Evolutionary conservation across 306 rosid genomes (phyloP), one percentile per base, ranked within the genome.

Genomic region (Hippophae tibetana): DNA sequence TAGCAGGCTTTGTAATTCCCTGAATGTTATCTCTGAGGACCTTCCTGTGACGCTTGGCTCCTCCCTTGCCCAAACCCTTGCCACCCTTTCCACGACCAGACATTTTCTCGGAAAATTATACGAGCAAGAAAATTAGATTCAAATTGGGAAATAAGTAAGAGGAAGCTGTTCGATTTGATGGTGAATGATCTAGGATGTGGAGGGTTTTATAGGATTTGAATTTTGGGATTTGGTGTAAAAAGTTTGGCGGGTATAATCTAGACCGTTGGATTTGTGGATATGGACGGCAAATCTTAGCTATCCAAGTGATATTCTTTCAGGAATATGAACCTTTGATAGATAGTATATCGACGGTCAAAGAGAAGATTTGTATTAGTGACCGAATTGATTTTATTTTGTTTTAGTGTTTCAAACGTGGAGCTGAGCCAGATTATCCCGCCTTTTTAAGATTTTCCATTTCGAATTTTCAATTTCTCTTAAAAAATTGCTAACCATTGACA

Each of bases 71-170:
- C 69, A 77, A 62, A 0, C 86, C 86, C 80, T 81, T 81, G 41
- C 86, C 86, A 1, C 86, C 86, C 73, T 81, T 81, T 7, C 86
- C 86, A 3, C 80, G 86, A 0, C 86, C 86, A 0, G 86, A 77
- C 86, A 81, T 81, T 71, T 52, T 60, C 59, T 4, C 23, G 23
- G 14, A 23, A 49, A 23, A 13, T 48, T 48, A 10, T 10, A 3
- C 14, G 9, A 26, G 18, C 8, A 6, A 2, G 4, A 3, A 7
- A 1, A 3, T 7, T 23, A 23, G 14, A 13, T 10, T 13, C 14
- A 23, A 49, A 12, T 14, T 1, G n/a, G 10, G 1, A 0, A 7
- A 1, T 1, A 2, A 8, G 26, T 8, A 8, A 63, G 1, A 1
- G 0, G 23, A 5, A 42, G 0, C 7, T 40, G 9, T 23, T 52